These are phyloP conservation scores for Colletotrichum limetticola DNA, from an alignment of 2,329 filamentous ascomycete genomes.

Conservation along the genomic window DNA sequence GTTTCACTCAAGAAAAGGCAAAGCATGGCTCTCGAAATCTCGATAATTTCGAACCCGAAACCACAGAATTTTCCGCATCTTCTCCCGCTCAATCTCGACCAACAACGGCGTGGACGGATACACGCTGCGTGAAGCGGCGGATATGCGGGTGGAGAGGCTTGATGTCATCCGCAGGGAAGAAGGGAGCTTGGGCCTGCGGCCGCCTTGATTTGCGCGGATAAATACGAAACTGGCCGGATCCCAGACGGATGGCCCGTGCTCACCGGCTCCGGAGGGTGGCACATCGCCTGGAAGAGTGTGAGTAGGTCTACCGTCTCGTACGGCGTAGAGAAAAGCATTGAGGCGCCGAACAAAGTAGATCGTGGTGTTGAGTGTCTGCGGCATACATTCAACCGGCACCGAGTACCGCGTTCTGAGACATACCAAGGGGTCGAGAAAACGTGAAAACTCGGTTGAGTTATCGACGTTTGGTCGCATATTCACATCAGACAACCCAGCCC, in stretches of 20 bases:
- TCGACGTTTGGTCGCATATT: not conserved
- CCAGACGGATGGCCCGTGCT: slow-evolving; percentile 16
- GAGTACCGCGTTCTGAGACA: slow-evolving; percentile 18
- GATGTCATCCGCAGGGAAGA: slow-evolving; percentile 34
- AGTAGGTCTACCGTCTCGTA: not conserved
- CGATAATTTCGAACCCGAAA: not conserved
- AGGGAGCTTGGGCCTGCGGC: slow-evolving; percentile 32
- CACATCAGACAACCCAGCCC: no score
- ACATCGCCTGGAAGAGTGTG: not conserved
- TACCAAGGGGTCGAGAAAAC: not conserved
- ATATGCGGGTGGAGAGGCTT: slow-evolving; percentile 34
- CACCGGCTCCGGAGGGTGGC: slow-evolving; percentile 11
- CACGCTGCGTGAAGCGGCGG: slow-evolving; percentile 19
- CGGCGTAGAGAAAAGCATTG: not conserved
- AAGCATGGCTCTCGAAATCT: not conserved
- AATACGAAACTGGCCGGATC: slow-evolving; percentile 32
- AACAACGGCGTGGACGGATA: slow-evolving; percentile 18
- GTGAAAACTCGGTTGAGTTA: no score
- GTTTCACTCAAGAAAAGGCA: not conserved
- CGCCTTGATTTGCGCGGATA: slow-evolving; percentile 36
- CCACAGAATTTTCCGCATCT: slow-evolving; percentile 19
- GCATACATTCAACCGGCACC: slow-evolving; percentile 24
- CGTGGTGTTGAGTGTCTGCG: not conserved
- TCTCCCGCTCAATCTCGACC: slow-evolving; percentile 31
- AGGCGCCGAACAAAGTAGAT: not conserved